These are phyloP conservation scores for Daldinia vernicosa DNA, from an alignment of 495 filamentous ascomycete genomes.

Conservation along the genomic window DNA sequence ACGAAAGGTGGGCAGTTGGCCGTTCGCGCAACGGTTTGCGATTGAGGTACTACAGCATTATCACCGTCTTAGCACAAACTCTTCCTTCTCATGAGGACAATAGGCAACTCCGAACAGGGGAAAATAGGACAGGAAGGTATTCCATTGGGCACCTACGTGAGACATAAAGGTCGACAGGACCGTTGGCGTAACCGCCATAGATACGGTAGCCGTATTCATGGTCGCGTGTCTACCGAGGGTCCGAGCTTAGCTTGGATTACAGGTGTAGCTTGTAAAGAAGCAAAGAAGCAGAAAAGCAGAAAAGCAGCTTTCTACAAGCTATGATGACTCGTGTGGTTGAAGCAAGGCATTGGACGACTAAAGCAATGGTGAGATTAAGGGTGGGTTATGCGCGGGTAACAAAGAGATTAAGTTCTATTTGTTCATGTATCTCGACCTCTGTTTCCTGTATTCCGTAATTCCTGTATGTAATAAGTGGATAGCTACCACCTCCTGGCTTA, in stretches of 20 bases:
- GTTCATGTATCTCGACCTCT: background rate
- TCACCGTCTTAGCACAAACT: constrained; percentile 29
- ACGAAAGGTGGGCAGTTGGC: constrained; percentile 86
- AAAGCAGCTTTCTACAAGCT: constrained; percentile 27
- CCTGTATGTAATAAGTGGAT: constrained; percentile 25
- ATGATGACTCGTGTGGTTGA: constrained; percentile 3
- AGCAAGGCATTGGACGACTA: constrained; percentile 25
- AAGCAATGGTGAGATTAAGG: background rate
- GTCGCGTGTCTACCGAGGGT: constrained; percentile 2
- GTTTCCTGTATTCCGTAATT: background rate
- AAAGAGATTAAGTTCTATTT: background rate
- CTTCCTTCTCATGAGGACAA: constrained; percentile 60
- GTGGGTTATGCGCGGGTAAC: constrained; percentile 4
- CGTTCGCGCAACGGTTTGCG: constrained; percentile 76
- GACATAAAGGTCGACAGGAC: constrained; percentile 80
- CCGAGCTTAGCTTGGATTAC: background rate
- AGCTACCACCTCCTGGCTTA: background rate
- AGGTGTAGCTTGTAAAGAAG: background rate
- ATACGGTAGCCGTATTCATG: constrained; percentile 78
- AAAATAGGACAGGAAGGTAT: background rate
- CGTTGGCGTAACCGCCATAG: constrained; percentile 78
- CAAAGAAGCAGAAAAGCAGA: too few relatives aligned
- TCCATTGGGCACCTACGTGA: constrained; percentile 65
- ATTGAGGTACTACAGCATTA: constrained; percentile 73
- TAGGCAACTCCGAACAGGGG: constrained; percentile 64